Percentiles rank a stretch among this genome's conserved stretches.
These are phyloP conservation scores for Vicia villosa DNA, from an alignment of 306 rosid species.

Conservation along the genomic window DNA sequence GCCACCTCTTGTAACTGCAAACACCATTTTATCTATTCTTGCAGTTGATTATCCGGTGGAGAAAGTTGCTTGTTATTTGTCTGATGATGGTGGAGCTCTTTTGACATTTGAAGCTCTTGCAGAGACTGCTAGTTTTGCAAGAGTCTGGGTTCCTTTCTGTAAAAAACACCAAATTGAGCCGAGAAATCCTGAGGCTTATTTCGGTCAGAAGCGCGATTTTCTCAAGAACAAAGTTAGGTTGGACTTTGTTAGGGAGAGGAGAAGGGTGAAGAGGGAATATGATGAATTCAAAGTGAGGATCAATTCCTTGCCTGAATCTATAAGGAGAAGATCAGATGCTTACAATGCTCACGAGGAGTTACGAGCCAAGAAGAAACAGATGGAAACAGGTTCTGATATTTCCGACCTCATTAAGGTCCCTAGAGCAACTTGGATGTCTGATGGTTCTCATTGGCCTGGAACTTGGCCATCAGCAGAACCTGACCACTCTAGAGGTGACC, in stretches of 20 bases:
- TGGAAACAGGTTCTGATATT: slow-evolving; percentile 56
- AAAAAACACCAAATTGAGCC: slow-evolving; percentile 76
- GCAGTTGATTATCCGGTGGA: slow-evolving; percentile 86
- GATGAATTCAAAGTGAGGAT: slow-evolving; percentile 87
- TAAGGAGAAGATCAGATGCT: slow-evolving; percentile 82
- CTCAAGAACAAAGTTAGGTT: slow-evolving; percentile 81
- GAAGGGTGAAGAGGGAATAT: slow-evolving; percentile 82
- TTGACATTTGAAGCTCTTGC: slow-evolving; percentile 87
- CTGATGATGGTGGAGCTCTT: slow-evolving; percentile 89
- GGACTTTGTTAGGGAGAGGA: slow-evolving; percentile 85
- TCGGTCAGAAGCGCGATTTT: slow-evolving; percentile 78
- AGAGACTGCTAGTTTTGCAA: slow-evolving; percentile 80
- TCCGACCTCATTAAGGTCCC: slow-evolving; percentile 61
- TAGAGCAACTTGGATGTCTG: slow-evolving; percentile 91
- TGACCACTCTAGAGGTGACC: slow-evolving; percentile 85
- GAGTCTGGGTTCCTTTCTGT: slow-evolving; percentile 85
- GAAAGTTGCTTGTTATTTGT: slow-evolving; percentile 79
- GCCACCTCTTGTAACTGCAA: slow-evolving; percentile 86
- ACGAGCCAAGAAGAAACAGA: slow-evolving; percentile 73
- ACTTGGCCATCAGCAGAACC: slow-evolving; percentile 76
- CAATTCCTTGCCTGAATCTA: slow-evolving; percentile 78
- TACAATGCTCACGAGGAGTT: slow-evolving; percentile 89
- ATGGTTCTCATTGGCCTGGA: slow-evolving; percentile 93
- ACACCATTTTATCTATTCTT: slow-evolving; percentile 83
- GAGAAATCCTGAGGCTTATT: slow-evolving; percentile 81